Evolutionary conservation across 2,329 filamentous ascomycete species (phyloP).

Genomic region (Pyrenochaeta sp.): DNA sequence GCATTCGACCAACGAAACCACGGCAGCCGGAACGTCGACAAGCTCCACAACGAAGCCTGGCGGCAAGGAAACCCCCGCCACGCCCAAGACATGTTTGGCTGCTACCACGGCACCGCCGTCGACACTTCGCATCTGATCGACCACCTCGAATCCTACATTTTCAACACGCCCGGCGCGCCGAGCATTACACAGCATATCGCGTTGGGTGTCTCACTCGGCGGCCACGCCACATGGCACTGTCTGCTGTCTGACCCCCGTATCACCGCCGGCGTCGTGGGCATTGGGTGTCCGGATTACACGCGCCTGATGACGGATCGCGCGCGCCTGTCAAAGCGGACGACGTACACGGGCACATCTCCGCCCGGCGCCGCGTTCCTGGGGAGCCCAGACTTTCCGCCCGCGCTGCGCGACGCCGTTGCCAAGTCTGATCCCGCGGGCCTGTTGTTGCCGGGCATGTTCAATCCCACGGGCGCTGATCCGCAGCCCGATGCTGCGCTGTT

Average conservation of each 20-base stretch:
- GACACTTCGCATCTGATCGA: conserved; percentile 81
- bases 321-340: conserved; percentile 68
- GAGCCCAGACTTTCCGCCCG: conserved; percentile 76
- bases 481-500: conserved; percentile 44
- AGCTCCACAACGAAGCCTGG: conserved; percentile 79
- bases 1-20: conserved; percentile 95
- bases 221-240: conserved; percentile 85
- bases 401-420: conserved; percentile 69
- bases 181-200: conserved; percentile 70
- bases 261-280: conserved; percentile 77
- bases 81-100: conserved; percentile 90
- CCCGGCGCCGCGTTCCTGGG: conserved; percentile 73
- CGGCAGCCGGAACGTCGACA: conserved; percentile 73
- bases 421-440: conserved; percentile 78
- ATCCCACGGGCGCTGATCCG: conserved; percentile 31
- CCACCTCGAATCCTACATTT: conserved; percentile 77
- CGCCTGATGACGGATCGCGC: conserved; percentile 83
- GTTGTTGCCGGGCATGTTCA: conserved; percentile 60
- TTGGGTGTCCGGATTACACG: conserved; percentile 90
- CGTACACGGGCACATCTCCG: conserved; percentile 64
- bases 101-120: conserved; percentile 74
- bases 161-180: conserved; percentile 56
- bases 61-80: conserved; percentile 78
- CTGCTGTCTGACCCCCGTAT: conserved; percentile 81
- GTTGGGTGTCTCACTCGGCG: conserved; percentile 84